A percentile compares a stretch with the other conserved stretches of the same genome.
Conservation (phyloP, 352 stramenopile genomes). For the Globisporangium radiosum region DNA sequence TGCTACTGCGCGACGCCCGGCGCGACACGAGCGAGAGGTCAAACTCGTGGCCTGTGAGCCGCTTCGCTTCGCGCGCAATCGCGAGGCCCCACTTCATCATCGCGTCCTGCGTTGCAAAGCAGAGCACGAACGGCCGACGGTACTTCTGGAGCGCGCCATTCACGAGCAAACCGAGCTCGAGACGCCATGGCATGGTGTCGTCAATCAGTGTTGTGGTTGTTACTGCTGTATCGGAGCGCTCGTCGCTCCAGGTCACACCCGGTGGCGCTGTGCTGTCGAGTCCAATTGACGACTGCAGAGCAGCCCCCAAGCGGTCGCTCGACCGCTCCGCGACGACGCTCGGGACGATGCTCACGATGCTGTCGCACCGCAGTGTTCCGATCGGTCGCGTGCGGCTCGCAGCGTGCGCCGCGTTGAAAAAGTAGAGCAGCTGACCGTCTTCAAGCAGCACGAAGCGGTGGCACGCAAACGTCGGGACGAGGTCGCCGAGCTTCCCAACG, state of each 20-base stretch:
- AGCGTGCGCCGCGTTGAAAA: slow-evolving; percentile 44
- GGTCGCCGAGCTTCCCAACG: slow-evolving; percentile 71
- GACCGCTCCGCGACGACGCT: slow-evolving; percentile 50
- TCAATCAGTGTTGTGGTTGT: slow-evolving; percentile 19
- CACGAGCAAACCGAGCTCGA: slow-evolving; percentile 67
- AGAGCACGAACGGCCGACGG: slow-evolving; percentile 70
- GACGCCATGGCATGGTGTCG: slow-evolving; percentile 65
- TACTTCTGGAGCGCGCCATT: slow-evolving; percentile 56
- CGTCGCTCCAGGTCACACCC: slow-evolving; percentile 14
- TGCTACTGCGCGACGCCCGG: slow-evolving; percentile 56
- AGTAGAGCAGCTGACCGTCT: slow-evolving; percentile 81
- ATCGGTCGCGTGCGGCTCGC: slow-evolving; percentile 62
- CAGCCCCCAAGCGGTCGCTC: slow-evolving; percentile 43
- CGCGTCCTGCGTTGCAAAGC: slow-evolving; percentile 65
- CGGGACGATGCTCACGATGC: slow-evolving; percentile 72
- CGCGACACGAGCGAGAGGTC: slow-evolving; percentile 69
- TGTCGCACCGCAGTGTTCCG: slow-evolving; percentile 71
- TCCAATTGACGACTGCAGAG: slow-evolving; percentile 15
- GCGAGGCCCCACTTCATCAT: slow-evolving; percentile 86
- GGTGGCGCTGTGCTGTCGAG: not conserved
- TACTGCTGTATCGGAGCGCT: not conserved
- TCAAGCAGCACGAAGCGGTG: slow-evolving; percentile 74
- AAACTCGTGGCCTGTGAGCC: slow-evolving; percentile 75
- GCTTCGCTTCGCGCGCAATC: slow-evolving; percentile 72
- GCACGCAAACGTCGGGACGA: slow-evolving; percentile 55